phyloP scores from a whole-genome alignment of 129 eudicot species.

The Pittosporum tobira region DNA sequence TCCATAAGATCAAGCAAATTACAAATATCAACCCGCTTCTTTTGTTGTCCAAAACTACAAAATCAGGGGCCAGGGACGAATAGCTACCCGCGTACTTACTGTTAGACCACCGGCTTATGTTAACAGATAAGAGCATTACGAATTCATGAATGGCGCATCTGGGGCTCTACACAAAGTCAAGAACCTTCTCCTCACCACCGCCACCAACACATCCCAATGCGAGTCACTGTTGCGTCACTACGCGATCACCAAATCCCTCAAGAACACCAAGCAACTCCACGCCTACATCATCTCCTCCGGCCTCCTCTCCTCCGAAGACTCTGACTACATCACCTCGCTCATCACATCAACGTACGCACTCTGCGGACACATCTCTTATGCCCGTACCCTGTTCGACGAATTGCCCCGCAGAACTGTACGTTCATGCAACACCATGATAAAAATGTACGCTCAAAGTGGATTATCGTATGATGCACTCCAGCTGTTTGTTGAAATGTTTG shows the following conservation, averaged over 20 bases:
- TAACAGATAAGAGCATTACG: not conserved
- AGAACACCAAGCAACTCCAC: conserved; percentile 52
- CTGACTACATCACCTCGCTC: conserved; percentile 39
- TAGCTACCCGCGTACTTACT: too few species aligned
- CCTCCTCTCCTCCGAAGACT: conserved; percentile 25
- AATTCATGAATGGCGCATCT: conserved; percentile 41
- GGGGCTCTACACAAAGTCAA: conserved; percentile 29
- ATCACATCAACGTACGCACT: conserved; percentile 44
- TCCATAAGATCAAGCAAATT: too few species aligned
- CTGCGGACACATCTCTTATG: conserved; percentile 32
- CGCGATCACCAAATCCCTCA: conserved; percentile 42
- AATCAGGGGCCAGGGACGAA: too few species aligned
- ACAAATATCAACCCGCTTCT: too few species aligned
- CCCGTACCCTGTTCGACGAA: conserved; percentile 53
- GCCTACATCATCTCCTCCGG: conserved; percentile 44
- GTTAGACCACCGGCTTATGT: too few species aligned
- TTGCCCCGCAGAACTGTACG: conserved; percentile 33
- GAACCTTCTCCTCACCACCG: conserved; percentile 31
- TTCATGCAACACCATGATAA: conserved; percentile 39
- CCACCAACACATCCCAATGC: conserved; percentile 22
- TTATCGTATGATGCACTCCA: conserved; percentile 33
- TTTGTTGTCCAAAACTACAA: too few species aligned
- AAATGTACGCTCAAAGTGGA: conserved; percentile 43
- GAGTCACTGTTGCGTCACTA: conserved; percentile 44
- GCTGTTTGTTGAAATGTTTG: conserved; percentile 53